A percentile compares a stretch with the other conserved stretches of the same genome.
phyloP scores from a whole-genome alignment of 129 eudicot species.

The Arctium minus region DNA sequence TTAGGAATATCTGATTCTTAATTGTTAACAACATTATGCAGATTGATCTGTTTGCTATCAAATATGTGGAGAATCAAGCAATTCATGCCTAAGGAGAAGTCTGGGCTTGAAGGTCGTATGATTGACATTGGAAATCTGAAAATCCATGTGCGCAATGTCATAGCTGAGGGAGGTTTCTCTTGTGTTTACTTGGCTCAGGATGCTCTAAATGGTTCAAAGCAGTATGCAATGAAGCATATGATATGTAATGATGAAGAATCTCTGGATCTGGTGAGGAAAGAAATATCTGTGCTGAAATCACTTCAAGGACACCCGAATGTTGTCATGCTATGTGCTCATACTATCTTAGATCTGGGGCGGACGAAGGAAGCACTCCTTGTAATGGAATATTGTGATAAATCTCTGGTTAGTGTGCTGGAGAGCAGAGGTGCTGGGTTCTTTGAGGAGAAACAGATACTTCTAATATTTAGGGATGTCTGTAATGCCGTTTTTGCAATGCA shows the following conservation, averaged over 20 bases:
- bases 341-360: constrained; percentile 87
- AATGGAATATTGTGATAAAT: constrained; percentile 93
- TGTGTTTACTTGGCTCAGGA: constrained; percentile 90
- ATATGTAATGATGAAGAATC: constrained; percentile 95
- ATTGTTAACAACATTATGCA: constrained; percentile 4
- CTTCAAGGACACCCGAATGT: constrained; percentile 96
- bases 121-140: constrained; percentile 83
- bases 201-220: constrained; percentile 82
- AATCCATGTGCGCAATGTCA: constrained; percentile 75
- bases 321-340: constrained; percentile 60
- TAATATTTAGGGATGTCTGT: constrained; percentile 84
- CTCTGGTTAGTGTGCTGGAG: constrained; percentile 84
- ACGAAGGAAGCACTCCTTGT: constrained; percentile 87
- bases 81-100: constrained; percentile 72
- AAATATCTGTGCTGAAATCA: constrained; percentile 83
- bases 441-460: constrained; percentile 81
- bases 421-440: constrained; percentile 93
- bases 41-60: constrained; percentile 16
- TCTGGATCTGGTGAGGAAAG: constrained; percentile 74
- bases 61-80: constrained; percentile 93
- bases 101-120: constrained; percentile 93
- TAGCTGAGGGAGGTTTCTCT: constrained; percentile 98
- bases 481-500: constrained; percentile 99
- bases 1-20: not conserved
- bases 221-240: constrained; percentile 92